Conservation (phyloP, 148 eudicot genomes). For the Vaccinium darrowii region DNA sequence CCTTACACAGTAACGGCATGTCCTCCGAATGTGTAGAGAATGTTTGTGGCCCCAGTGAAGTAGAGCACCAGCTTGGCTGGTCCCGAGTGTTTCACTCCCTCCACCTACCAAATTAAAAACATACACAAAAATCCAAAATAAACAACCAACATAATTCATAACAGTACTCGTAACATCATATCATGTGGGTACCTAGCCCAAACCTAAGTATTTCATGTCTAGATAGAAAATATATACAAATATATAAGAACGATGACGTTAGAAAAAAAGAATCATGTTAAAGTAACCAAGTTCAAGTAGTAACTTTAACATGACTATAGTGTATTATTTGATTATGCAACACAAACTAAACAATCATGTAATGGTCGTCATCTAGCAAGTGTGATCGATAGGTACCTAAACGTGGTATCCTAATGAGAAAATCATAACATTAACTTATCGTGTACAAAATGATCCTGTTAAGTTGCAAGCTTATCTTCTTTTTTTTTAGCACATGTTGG, state of each 20-base stretch:
- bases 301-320: neutral
- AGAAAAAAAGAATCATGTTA: neutral
- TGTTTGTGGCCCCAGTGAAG: constrained; percentile 96
- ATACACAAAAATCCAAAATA: neutral
- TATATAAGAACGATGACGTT: neutral
- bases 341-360: neutral
- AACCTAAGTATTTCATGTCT: neutral
- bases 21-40: constrained; percentile 96
- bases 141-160: neutral
- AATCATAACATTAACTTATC: neutral
- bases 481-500: neutral
- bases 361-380: neutral
- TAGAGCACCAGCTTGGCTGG: constrained; percentile 76
- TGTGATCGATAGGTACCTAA: neutral
- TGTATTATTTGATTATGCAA: neutral
- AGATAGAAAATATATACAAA: neutral
- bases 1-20: constrained; percentile 99
- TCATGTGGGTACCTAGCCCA: neutral
- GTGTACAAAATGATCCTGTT: neutral
- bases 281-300: neutral
- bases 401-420: neutral
- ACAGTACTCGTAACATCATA: neutral
- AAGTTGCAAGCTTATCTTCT: neutral
- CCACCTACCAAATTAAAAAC: constrained; percentile 45
- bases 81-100: constrained; percentile 79